These are phyloP conservation scores for Colletotrichum gigasporum DNA, from an alignment of 2,329 filamentous ascomycete species.

Conservation along the genomic window DNA sequence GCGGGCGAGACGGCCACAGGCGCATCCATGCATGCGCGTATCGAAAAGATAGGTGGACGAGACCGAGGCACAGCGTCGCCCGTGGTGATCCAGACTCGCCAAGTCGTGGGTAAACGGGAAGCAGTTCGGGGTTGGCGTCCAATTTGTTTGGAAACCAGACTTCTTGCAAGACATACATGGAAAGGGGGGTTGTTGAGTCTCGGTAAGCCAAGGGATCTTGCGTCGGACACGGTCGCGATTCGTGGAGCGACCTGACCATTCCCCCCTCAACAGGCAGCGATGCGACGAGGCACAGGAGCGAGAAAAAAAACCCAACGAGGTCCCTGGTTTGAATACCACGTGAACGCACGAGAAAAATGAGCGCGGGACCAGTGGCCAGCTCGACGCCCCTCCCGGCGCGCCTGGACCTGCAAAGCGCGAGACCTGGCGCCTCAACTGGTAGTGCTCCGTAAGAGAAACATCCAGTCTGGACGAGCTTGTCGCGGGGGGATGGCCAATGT, in stretches of 20 bases:
- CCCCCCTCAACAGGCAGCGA: neutral
- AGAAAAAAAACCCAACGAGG: neutral
- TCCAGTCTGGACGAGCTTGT: neutral
- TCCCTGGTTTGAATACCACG: conserved; percentile 13
- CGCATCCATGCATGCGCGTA: conserved; percentile 3
- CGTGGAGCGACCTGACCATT: conserved; percentile 19
- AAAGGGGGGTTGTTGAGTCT: neutral
- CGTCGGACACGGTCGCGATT: conserved; percentile 18
- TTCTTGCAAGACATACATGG: neutral
- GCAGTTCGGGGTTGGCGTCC: neutral
- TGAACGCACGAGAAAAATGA: conserved; percentile 20
- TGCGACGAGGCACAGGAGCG: conserved; percentile 1
- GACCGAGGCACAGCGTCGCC: conserved; percentile 2
- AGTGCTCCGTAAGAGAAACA: conserved; percentile 9
- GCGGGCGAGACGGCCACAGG: neutral
- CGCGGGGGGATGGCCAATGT: conserved; percentile 13
- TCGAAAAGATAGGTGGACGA: conserved; percentile 8
- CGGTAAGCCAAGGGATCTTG: neutral
- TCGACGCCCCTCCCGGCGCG: conserved; percentile 18
- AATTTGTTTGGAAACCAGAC: neutral
- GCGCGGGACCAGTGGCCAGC: conserved; percentile 6
- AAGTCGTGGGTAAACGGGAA: neutral
- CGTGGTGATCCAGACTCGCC: neutral
- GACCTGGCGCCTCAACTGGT: conserved; percentile 3
- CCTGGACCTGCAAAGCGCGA: conserved; percentile 20